Conservation (phyloP, 2,329 filamentous ascomycete genomes). For the Fusarium bactridioides region DNA sequence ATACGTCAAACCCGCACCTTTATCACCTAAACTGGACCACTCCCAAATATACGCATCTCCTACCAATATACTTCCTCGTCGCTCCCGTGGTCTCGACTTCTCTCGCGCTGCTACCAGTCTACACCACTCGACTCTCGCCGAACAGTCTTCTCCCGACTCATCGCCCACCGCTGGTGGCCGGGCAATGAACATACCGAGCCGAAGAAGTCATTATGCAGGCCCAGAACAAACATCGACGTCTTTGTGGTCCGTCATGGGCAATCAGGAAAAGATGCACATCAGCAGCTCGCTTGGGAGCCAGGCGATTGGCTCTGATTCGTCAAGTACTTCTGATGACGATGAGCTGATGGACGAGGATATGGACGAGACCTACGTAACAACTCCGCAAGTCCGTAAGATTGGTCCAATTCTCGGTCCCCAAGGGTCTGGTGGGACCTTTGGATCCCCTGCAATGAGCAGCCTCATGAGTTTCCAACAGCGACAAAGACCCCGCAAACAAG, state of each 20-base stretch:
- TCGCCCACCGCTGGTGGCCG: constrained; percentile 82
- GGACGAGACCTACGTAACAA: constrained; percentile 82
- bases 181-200: constrained; percentile 68
- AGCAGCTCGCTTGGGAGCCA: constrained; percentile 84
- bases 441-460: constrained; percentile 76
- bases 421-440: constrained; percentile 66
- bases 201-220: constrained; percentile 58
- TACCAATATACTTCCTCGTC: constrained; percentile 84
- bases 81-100: constrained; percentile 91
- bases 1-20: constrained; percentile 67
- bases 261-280: constrained; percentile 73
- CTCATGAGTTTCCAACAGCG: constrained; percentile 85
- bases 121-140: constrained; percentile 92
- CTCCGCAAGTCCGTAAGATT: constrained; percentile 77
- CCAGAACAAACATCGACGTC: constrained; percentile 73
- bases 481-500: constrained; percentile 74
- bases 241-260: constrained; percentile 75
- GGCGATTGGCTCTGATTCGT: constrained; percentile 77
- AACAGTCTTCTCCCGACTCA: constrained; percentile 86
- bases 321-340: constrained; percentile 75
- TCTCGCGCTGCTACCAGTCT: constrained; percentile 91
- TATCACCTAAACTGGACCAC: constrained; percentile 87
- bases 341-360: constrained; percentile 76
- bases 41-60: constrained; percentile 87
- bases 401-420: constrained; percentile 55